Conservation (phyloP, 2,329 filamentous ascomycete species). For the Botrytis medusae region DNA sequence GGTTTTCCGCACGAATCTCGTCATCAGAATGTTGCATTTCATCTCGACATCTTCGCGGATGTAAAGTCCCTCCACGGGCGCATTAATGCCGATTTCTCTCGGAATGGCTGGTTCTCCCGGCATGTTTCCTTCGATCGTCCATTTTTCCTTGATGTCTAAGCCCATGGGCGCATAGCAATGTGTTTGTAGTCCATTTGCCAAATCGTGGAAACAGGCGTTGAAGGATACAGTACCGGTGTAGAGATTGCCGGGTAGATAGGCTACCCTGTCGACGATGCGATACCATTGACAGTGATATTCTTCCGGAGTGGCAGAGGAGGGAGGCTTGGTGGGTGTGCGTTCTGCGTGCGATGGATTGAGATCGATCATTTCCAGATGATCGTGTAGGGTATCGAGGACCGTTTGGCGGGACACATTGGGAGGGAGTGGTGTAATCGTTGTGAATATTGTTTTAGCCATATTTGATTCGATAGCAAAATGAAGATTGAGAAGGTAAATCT, state of each 20-base stretch:
- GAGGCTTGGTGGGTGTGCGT: constrained; percentile 66
- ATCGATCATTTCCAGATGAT: constrained; percentile 82
- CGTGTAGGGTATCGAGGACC: constrained; percentile 72
- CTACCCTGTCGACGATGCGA: constrained; percentile 71
- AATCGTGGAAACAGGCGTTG: constrained; percentile 76
- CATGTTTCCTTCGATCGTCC: constrained; percentile 70
- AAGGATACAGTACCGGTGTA: constrained; percentile 70
- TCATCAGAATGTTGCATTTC: constrained; percentile 74
- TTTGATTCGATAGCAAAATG: not conserved
- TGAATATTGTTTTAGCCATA: constrained; percentile 60
- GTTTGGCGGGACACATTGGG: constrained; percentile 63
- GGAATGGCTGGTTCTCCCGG: constrained; percentile 67
- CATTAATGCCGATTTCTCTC: constrained; percentile 65
- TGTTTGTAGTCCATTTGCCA: constrained; percentile 71
- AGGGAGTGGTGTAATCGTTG: constrained; percentile 76
- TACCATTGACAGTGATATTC: constrained; percentile 78
- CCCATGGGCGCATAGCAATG: constrained; percentile 82
- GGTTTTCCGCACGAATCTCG: constrained; percentile 79
- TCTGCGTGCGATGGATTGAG: constrained; percentile 61
- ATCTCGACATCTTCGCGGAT: constrained; percentile 82
- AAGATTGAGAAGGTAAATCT: not conserved
- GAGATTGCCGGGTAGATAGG: constrained; percentile 67
- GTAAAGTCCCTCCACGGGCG: constrained; percentile 69
- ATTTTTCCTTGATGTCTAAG: constrained; percentile 75
- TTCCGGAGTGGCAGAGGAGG: constrained; percentile 65